phyloP scores from a whole-genome alignment of 345 rosid genomes.

The Citrus australasica region DNA sequence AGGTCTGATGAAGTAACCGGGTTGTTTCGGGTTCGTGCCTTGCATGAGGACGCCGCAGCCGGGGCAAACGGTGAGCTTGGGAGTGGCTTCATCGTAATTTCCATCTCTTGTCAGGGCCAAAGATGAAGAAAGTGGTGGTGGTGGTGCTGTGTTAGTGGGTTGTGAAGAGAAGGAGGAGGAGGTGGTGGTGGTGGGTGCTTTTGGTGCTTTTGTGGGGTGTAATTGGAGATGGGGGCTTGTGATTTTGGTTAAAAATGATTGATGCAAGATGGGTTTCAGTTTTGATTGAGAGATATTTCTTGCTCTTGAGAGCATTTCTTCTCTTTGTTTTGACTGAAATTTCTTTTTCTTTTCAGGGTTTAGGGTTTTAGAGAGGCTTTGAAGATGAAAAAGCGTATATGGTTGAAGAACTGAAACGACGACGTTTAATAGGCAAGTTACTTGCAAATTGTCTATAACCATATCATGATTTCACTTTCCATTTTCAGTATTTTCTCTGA shows the following conservation, averaged over 20 bases:
- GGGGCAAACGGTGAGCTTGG: slow-evolving; percentile 62
- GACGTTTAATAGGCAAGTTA: too few relatives aligned
- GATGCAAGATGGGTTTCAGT: slow-evolving; percentile 37
- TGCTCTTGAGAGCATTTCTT: slow-evolving; percentile 38
- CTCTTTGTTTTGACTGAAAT: too few relatives aligned
- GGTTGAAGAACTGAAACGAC: too few relatives aligned
- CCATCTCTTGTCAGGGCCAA: slow-evolving; percentile 68
- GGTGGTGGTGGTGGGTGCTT: background rate
- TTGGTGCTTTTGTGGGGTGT: slow-evolving; percentile 13
- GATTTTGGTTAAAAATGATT: slow-evolving; percentile 21
- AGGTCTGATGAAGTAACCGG: slow-evolving; percentile 75
- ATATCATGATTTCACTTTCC: too few relatives aligned
- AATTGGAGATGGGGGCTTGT: slow-evolving; percentile 3
- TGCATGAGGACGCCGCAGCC: slow-evolving; percentile 95
- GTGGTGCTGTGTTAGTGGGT: slow-evolving; percentile 9
- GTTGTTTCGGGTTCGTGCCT: slow-evolving; percentile 56
- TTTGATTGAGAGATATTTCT: slow-evolving; percentile 48
- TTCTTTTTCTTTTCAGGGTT: background rate
- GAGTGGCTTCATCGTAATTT: slow-evolving; percentile 60
- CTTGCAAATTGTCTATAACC: too few relatives aligned
- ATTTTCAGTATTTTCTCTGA: too few relatives aligned
- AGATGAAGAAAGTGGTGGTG: slow-evolving; percentile 3
- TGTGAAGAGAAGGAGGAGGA: slow-evolving; percentile 29
- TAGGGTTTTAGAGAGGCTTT: slow-evolving; percentile 3
- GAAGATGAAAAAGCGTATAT: background rate